phyloP scores from a whole-genome alignment of 768 basidiomycete species.

The Dacryopinax spathularia region DNA sequence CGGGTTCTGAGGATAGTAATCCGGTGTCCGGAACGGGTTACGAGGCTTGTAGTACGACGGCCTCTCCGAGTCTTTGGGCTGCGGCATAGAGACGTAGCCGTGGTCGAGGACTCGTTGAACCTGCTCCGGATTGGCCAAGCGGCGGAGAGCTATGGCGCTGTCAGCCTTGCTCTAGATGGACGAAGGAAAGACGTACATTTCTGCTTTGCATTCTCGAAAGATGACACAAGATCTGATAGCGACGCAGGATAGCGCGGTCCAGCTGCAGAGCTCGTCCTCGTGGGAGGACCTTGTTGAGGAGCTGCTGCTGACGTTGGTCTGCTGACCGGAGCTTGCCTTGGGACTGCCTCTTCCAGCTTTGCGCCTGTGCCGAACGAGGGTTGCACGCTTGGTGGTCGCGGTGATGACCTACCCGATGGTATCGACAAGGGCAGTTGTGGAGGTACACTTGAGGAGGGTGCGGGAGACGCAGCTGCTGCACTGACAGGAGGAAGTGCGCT shows the following conservation, averaged over 20 bases:
- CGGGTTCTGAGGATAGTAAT: constrained; percentile 87
- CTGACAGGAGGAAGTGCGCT: background rate
- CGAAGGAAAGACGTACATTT: constrained; percentile 43
- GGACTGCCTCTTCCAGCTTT: constrained; percentile 10
- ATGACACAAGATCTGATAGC: constrained; percentile 80
- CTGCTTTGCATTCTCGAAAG: constrained; percentile 93
- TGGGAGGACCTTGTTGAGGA: constrained; percentile 20
- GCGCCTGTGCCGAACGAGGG: constrained; percentile 6
- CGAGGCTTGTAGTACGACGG: constrained; percentile 94
- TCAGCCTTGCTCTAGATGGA: background rate
- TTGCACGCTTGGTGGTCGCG: background rate
- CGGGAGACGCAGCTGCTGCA: background rate
- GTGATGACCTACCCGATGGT: background rate
- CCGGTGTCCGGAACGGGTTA: constrained; percentile 79
- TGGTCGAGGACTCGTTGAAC: constrained; percentile 88
- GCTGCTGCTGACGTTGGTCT: constrained; percentile 33
- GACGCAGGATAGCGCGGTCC: constrained; percentile 45
- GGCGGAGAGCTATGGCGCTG: constrained; percentile 43
- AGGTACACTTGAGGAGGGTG: background rate
- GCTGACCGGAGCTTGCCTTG: constrained; percentile 9
- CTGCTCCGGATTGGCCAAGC: constrained; percentile 75
- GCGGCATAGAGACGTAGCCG: constrained; percentile 76
- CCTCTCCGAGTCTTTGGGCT: constrained; percentile 90
- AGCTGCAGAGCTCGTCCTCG: background rate
- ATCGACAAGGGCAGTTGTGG: background rate